Conservation (phyloP, 352 stramenopile genomes). For the Phytopythium litorale region DNA sequence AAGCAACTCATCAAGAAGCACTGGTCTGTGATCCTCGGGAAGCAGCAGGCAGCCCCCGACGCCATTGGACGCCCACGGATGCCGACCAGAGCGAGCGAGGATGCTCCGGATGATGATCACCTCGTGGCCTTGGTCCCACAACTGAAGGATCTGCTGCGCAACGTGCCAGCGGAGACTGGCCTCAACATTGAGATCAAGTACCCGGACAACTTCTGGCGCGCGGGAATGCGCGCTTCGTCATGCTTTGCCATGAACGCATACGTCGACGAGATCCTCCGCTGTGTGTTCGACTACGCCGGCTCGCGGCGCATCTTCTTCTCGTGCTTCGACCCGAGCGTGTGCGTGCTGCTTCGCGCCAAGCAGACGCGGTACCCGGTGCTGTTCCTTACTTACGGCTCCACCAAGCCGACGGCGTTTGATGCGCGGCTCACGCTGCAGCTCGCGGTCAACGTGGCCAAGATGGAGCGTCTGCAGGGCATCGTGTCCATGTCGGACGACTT, state of each 20-base stretch:
- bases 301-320: conserved; percentile 75
- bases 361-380: conserved; percentile 73
- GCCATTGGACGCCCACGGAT: conserved; percentile 7
- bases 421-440: conserved; percentile 62
- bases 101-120: conserved; percentile 35
- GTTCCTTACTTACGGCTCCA: conserved; percentile 66
- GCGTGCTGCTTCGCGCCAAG: conserved; percentile 62
- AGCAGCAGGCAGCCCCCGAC: conserved; percentile 16
- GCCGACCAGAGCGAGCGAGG: neutral
- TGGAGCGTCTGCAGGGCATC: conserved; percentile 67
- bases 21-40: conserved; percentile 38
- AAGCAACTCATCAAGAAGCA: conserved; percentile 69
- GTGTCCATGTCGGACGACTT: conserved; percentile 76
- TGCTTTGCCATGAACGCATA: conserved; percentile 76
- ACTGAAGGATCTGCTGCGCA: conserved; percentile 60
- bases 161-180: conserved; percentile 67
- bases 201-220: conserved; percentile 42
- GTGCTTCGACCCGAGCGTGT: conserved; percentile 72
- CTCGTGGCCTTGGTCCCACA: conserved; percentile 68
- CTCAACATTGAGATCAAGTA: conserved; percentile 88
- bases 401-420: conserved; percentile 41
- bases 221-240: conserved; percentile 34
- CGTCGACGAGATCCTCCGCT: conserved; percentile 63
- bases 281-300: conserved; percentile 62
- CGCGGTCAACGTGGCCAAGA: conserved; percentile 48